These are phyloP conservation scores for Trametes punicea DNA, from an alignment of 768 basidiomycete species.

Conservation along the genomic window DNA sequence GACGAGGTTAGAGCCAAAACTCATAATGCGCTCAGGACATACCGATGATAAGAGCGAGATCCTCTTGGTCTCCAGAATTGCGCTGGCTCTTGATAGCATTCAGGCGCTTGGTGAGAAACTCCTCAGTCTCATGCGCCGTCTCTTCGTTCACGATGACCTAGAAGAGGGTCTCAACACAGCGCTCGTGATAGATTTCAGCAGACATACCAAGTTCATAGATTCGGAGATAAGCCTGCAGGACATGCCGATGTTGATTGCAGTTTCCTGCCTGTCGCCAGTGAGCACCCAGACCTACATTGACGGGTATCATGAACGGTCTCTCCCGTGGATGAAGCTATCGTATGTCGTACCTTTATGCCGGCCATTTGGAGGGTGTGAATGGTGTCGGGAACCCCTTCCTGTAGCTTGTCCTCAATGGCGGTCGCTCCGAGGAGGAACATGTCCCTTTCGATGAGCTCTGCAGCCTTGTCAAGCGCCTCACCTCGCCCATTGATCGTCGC, in stretches of 20 bases:
- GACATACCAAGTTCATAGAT: constrained; percentile 90
- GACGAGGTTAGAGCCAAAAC: not conserved
- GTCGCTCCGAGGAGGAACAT: constrained; percentile 92
- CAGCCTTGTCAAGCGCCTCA: constrained; percentile 91
- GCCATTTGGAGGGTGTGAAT: constrained; percentile 98
- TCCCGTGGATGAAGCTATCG: not conserved
- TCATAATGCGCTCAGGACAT: constrained; percentile 18
- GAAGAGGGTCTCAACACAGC: not conserved
- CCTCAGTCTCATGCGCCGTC: constrained; percentile 72
- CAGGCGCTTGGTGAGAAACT: constrained; percentile 85
- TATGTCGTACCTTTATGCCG: constrained; percentile 92
- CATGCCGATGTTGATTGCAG: constrained; percentile 98
- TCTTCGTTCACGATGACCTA: constrained; percentile 96
- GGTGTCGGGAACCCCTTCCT: constrained; percentile 97
- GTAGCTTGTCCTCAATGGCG: constrained; percentile 97
- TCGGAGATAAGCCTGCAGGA: constrained; percentile 96
- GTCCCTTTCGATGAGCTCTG: constrained; percentile 95
- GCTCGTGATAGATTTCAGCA: not conserved
- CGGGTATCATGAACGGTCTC: not conserved
- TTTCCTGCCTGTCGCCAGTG: constrained; percentile 97
- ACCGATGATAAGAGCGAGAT: constrained; percentile 95
- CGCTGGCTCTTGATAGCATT: constrained; percentile 92
- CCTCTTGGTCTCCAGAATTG: constrained; percentile 84
- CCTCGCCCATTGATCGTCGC: constrained; percentile 93
- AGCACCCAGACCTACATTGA: constrained; percentile 85